Evolutionary conservation across 805 yeast species (phyloP), one percentile per base, ranked within the genome.

Genomic region (Candida morakotiae): DNA sequence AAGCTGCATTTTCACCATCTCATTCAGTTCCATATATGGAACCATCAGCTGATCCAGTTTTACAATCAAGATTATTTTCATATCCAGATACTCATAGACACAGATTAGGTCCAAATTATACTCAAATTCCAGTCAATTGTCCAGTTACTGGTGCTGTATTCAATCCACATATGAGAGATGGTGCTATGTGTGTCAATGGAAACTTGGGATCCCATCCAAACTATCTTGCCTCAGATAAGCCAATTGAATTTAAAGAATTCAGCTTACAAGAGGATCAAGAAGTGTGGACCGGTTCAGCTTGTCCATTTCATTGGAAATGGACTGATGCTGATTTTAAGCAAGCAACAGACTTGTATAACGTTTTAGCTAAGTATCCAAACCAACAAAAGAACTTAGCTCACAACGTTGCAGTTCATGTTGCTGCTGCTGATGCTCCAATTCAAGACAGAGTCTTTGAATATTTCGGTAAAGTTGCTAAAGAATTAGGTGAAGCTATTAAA

Each of bases 41-140:
- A 64, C 77, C 89, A 39, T 73, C 83, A 34, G 83, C 83, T 42
- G 89, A 83, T 61, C 86, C 87, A 17, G 87, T 83, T 15, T 67
- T 83, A 61, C 88, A 83, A 65, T 74, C 84, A 21, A 78, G 89
- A 62, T 67, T 83, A 50, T 83, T 80, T 62, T 79, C 88, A 17
- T 82, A 83, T 65, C 73, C 81, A 39, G 89, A 83, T 62, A 81
- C 89, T 31, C 87, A 81, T 62, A 77, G 86, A 56, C 78, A 82
- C 68, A 75, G 91, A 61, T 71, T 83, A 51, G 89, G 89, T 41
- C 60, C 73, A 31, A 83, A 87, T 67, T 87, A 82, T 63, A 73
- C 75, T 33, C 91, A 84, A 63, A 81, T 87, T 40, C 96, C 96
- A n/a, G 88, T 85, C 50, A 87, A 87, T 60, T 83, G 94, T 62